phyloP scores from a whole-genome alignment of 2,329 filamentous ascomycete species.

The Scortechinia acanthostroma region DNA sequence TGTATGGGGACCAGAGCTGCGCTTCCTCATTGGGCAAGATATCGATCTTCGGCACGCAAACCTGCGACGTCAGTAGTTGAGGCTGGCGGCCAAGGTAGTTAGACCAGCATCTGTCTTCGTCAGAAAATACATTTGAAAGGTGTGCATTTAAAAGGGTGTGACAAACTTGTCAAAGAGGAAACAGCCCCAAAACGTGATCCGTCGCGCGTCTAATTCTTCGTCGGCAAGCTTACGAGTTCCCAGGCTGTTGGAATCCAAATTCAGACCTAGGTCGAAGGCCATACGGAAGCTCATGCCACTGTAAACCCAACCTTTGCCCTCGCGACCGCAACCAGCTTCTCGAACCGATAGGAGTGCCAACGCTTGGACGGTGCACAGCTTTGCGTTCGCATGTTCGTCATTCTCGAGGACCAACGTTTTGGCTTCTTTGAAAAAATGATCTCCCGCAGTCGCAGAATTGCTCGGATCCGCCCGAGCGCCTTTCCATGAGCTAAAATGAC shows the following conservation, averaged over 20 bases:
- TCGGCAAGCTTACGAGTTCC: slow-evolving; percentile 60
- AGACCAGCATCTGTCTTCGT: slow-evolving; percentile 67
- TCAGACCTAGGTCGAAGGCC: slow-evolving; percentile 88
- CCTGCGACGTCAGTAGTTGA: slow-evolving; percentile 72
- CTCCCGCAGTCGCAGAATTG: slow-evolving; percentile 79
- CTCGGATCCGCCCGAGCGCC: slow-evolving; percentile 66
- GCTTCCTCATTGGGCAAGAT: slow-evolving; percentile 85
- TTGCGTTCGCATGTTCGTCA: slow-evolving; percentile 85
- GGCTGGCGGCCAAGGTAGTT: slow-evolving; percentile 91
- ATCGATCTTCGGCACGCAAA: slow-evolving; percentile 81
- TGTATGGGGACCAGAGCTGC: slow-evolving; percentile 80
- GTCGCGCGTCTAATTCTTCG: slow-evolving; percentile 78
- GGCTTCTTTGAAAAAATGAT: slow-evolving; percentile 92
- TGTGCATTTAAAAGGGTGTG: background rate
- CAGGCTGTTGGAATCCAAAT: slow-evolving; percentile 56
- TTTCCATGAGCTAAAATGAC: slow-evolving; percentile 77
- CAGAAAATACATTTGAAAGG: background rate
- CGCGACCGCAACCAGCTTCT: slow-evolving; percentile 87
- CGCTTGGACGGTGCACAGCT: slow-evolving; percentile 84
- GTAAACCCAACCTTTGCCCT: slow-evolving; percentile 96
- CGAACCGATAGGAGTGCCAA: slow-evolving; percentile 91
- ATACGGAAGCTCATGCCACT: slow-evolving; percentile 98
- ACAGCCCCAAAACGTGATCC: slow-evolving; percentile 95
- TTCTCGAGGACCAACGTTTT: slow-evolving; percentile 84
- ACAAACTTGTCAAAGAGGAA: slow-evolving; percentile 86